phyloP scores from a whole-genome alignment of 495 filamentous ascomycete genomes.

The Neurospora sublineolata region DNA sequence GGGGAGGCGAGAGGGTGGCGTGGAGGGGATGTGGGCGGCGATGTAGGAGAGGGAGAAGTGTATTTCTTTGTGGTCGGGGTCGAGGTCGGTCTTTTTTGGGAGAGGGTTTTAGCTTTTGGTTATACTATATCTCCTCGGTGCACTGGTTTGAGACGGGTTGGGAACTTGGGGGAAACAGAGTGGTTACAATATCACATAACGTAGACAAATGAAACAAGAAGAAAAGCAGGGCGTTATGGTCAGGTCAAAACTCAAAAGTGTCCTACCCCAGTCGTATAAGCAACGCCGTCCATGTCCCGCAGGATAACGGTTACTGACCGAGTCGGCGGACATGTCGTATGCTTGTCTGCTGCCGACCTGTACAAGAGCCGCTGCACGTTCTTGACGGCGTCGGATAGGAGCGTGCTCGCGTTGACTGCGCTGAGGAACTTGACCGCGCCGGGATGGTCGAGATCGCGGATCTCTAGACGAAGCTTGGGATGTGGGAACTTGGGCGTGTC shows the following conservation, averaged over 20 bases:
- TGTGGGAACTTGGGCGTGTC: constrained; percentile 23
- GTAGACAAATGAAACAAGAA: background rate
- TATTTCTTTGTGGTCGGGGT: constrained; percentile 89
- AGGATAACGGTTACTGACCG: constrained; percentile 85
- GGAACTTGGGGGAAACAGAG: background rate
- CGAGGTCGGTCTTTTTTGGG: constrained; percentile 46
- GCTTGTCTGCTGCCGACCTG: constrained; percentile 24
- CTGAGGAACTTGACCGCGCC: constrained; percentile 52
- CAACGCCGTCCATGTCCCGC: constrained; percentile 66
- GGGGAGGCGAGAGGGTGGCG: constrained; percentile 18
- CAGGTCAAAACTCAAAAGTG: background rate
- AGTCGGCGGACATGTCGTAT: constrained; percentile 33
- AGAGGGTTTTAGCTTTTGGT: background rate
- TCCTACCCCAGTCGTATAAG: constrained; percentile 64
- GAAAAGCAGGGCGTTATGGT: background rate
- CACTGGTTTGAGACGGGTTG: background rate
- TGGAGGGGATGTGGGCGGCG: constrained; percentile 23
- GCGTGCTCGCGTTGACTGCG: constrained; percentile 43
- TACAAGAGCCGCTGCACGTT: constrained; percentile 58
- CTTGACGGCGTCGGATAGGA: constrained; percentile 49
- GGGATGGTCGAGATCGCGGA: constrained; percentile 55
- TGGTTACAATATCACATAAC: background rate
- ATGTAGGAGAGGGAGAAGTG: constrained; percentile 79
- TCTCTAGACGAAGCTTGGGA: constrained; percentile 59
- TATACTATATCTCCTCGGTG: background rate